Percentiles rank a stretch among this genome's conserved stretches.
phyloP scores from a whole-genome alignment of 331 rosid genomes.

The Erythrophleum ivorense region DNA sequence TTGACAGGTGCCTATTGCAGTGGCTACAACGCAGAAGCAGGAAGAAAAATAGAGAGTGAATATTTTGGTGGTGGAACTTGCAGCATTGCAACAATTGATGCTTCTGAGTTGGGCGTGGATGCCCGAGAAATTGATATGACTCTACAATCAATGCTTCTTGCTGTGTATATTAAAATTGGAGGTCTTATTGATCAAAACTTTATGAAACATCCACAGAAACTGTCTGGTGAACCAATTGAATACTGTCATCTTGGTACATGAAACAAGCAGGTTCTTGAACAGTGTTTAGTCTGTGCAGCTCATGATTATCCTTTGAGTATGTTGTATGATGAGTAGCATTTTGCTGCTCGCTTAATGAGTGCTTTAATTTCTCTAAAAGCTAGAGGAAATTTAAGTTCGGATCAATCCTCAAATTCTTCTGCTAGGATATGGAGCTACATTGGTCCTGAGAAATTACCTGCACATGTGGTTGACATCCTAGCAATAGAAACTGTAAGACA shows the following conservation, averaged over 20 bases:
- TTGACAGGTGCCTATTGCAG: conserved; percentile 81
- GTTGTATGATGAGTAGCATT: conserved; percentile 71
- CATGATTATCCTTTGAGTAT: conserved; percentile 70
- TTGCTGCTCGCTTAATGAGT: conserved; percentile 67
- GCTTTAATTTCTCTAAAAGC: conserved; percentile 60
- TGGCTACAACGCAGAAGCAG: conserved; percentile 87
- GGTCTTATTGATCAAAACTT: conserved; percentile 96
- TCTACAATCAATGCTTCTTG: conserved; percentile 77
- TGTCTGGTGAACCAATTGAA: conserved; percentile 88
- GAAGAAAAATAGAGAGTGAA: conserved; percentile 87
- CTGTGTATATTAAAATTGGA: conserved; percentile 86
- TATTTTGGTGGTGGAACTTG: conserved; percentile 82
- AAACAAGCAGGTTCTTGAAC: conserved; percentile 90
- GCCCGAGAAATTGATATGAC: conserved; percentile 94
- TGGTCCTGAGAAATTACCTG: conserved; percentile 84
- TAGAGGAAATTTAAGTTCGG: conserved; percentile 62
- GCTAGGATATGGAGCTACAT: conserved; percentile 77
- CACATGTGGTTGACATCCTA: conserved; percentile 72
- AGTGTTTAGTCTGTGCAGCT: conserved; percentile 91
- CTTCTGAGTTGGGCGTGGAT: conserved; percentile 97
- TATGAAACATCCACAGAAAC: conserved; percentile 80
- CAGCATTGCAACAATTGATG: conserved; percentile 97
- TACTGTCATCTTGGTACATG: conserved; percentile 86
- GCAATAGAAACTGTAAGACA: conserved; percentile 80
- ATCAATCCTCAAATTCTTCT: conserved; percentile 55